Base-by-base conservation (phyloP, 768 basidiomycete genomes). In the Tremella mesenterica region DNA sequence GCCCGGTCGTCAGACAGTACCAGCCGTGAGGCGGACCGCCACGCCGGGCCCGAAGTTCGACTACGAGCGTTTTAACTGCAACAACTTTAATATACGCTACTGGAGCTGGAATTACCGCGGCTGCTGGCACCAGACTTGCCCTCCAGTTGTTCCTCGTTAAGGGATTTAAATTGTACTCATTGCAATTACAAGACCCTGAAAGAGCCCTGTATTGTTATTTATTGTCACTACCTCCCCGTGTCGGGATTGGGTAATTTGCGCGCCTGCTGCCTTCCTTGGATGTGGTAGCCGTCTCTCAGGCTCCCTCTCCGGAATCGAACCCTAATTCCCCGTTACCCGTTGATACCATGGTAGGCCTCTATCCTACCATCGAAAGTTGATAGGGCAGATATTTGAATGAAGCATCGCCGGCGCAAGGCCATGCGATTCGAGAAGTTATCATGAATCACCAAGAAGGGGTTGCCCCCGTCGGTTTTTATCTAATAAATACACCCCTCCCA, bases 41-140 rank as follows among this genome's bases (percentile, higher is more conserved):
- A 77, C 70, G 75, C 79, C 79, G 76, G 74, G 76, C 74, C 79
- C 79, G 77, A 81, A 79, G 57, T 63, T 63, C 61, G 61, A 63
- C 81, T 79, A 81, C 81, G 81, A 83, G 83, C 83, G 83, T 83
- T 84, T 83, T 83, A 84, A 83, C 83, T 83, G 82, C 83, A 81
- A 80, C 81, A 78, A 80, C 78, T 36, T 36, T 36, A 36, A 36
- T 36, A 36, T 36, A 36, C 33, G 33, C 33, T 36, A 36, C 33
- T 36, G 33, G 33, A 36, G 33, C 33, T 36, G 33, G 33, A 36
- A 36, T 36, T 36, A 36, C 33, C 33, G 76, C 76, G 83, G 83
- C 82, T 73, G 72, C 67, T 71, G 72, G 69, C 70, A 73, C 70
- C 67, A 74, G 74, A 73, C 75, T 76, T 76, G 75, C 74, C 75